Conservation (phyloP, 495 filamentous ascomycete genomes). For the Halenospora varia region DNA sequence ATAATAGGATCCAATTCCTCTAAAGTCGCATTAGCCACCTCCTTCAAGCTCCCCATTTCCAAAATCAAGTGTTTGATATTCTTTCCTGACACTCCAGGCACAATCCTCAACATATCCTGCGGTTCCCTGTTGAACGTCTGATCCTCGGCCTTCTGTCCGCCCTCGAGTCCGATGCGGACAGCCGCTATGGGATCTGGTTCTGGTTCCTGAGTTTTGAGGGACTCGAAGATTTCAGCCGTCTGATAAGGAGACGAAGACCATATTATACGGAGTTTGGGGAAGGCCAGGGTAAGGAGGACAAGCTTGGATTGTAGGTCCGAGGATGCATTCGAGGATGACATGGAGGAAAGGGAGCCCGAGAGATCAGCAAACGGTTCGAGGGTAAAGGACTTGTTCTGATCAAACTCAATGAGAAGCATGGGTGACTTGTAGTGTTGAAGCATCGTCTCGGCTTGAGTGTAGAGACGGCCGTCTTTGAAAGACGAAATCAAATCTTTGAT, state of each 20-base stretch:
- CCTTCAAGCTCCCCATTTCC: conserved; percentile 70
- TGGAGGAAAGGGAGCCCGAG: conserved; percentile 58
- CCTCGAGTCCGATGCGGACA: conserved; percentile 74
- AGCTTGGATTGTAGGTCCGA: conserved; percentile 87
- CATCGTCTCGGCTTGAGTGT: conserved; percentile 92
- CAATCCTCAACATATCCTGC: conserved; percentile 81
- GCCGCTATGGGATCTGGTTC: conserved; percentile 91
- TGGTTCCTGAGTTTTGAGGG: conserved; percentile 79
- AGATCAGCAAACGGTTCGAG: conserved; percentile 88
- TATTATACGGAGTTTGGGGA: conserved; percentile 83
- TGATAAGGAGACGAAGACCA: conserved; percentile 94
- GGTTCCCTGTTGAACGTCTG: conserved; percentile 55
- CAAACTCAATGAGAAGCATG: conserved; percentile 95
- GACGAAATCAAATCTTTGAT: conserved; percentile 87
- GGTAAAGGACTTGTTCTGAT: conserved; percentile 95
- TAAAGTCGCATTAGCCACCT: conserved; percentile 81
- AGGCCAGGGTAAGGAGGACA: conserved; percentile 88
- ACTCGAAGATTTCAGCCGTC: conserved; percentile 93
- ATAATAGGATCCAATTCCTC: conserved; percentile 68
- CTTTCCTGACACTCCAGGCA: conserved; percentile 82
- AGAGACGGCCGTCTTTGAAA: conserved; percentile 86
- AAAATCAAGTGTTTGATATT: conserved; percentile 66
- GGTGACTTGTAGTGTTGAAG: conserved; percentile 84
- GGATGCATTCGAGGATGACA: conserved; percentile 48
- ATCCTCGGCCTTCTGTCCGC: conserved; percentile 49